Base-by-base conservation (phyloP, 306 rosid species). In the Pachyrhizus erosus region DNA sequence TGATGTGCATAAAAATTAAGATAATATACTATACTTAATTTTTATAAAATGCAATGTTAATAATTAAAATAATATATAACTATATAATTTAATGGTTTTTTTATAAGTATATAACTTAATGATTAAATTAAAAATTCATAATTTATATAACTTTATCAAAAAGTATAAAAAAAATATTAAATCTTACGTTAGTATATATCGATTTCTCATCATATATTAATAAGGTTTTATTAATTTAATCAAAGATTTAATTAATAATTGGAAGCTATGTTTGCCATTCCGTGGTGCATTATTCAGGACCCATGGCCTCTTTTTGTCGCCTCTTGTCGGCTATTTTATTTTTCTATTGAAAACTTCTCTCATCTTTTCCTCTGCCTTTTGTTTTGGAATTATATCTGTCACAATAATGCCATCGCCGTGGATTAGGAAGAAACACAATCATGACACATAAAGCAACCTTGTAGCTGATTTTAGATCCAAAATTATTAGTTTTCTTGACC, bases 221-320 rank as follows among this genome's bases (percentile, higher is more conserved):
- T 27, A 3, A 27, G 31, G 31, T 27, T 27, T 27, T 27, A 27
- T 27, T n/a, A n/a, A n/a, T 27, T 34, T 34, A 34, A 34, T 34
- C n/a, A n/a, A 34, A 4, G 42, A 8, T 37, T 37, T 15, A 15
- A 49, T 49, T 49, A 24, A 58, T 9, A 58, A 58, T 23, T 13
- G 43, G 40, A 68, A 27, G 46, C 24, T 3, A 0, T 60, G 15
- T 5, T n/a, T 13, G 18, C 17, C 1, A 12, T 62, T 29, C 51
- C 42, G 49, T 43, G 37, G 76, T 87, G 83, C 89, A 88, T 72
- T 85, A 69, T 48, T 68, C 65, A 87, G 96, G 90, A 65, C 88
- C 91, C 90, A 76, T 31, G 9, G 24, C 48, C 15, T 73, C 80
- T 55, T 88, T 79, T 70, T 87, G 92, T 89, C 87, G 82, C 82